These are phyloP conservation scores for Didymosphaeria variabile DNA, from an alignment of 2,329 filamentous ascomycete species.

Conservation along the genomic window DNA sequence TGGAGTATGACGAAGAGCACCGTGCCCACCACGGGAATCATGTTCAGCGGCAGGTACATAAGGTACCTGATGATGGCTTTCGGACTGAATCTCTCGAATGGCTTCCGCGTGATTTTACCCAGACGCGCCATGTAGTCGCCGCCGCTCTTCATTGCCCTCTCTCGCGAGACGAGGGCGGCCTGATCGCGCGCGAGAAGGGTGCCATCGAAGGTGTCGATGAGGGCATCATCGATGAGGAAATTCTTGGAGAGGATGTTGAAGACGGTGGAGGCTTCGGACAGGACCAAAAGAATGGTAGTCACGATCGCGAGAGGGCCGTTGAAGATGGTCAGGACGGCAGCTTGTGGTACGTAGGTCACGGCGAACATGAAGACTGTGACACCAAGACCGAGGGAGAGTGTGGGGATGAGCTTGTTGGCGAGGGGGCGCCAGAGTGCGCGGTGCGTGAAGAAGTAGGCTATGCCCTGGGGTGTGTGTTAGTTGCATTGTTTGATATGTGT, in stretches of 20 bases:
- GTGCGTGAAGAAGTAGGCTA: slow-evolving; percentile 67
- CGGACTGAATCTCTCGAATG: slow-evolving; percentile 62
- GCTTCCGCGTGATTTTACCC: slow-evolving; percentile 65
- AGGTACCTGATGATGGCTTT: slow-evolving; percentile 77
- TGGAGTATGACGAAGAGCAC: slow-evolving; percentile 81
- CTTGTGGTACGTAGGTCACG: slow-evolving; percentile 86
- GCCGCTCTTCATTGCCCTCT: slow-evolving; percentile 72
- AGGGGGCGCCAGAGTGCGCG: slow-evolving; percentile 68
- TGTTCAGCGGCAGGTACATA: slow-evolving; percentile 89
- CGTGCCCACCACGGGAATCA: slow-evolving; percentile 89
- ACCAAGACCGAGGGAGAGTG: slow-evolving; percentile 73
- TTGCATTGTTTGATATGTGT: background rate
- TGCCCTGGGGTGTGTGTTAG: slow-evolving; percentile 56
- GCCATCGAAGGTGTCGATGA: slow-evolving; percentile 90
- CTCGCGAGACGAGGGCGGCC: slow-evolving; percentile 73
- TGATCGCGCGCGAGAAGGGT: slow-evolving; percentile 64
- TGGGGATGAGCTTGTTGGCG: slow-evolving; percentile 65
- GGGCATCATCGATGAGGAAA: slow-evolving; percentile 81
- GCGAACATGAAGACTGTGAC: slow-evolving; percentile 85
- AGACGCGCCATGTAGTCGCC: slow-evolving; percentile 63
- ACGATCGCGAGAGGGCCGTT: slow-evolving; percentile 84
- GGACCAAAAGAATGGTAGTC: slow-evolving; percentile 73
- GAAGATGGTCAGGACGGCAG: slow-evolving; percentile 82
- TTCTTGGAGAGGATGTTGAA: slow-evolving; percentile 67
- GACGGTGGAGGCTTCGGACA: slow-evolving; percentile 59